Base-by-base conservation (phyloP, 2,329 filamentous ascomycete genomes). In the Plenodomus lindquistii region DNA sequence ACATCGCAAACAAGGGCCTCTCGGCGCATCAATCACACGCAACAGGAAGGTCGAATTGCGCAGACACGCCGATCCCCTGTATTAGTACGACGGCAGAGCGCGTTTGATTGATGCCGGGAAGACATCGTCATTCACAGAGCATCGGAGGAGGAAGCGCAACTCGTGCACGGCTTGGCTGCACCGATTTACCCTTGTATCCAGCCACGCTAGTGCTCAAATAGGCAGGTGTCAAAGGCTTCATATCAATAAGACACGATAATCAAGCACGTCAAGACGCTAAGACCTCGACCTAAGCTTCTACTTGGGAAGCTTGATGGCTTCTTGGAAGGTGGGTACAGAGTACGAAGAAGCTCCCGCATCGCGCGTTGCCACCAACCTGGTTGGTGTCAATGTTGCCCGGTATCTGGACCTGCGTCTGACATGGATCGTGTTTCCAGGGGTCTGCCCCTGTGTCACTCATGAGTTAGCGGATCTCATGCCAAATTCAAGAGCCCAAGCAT, bases 191-290 rank as follows among this genome's bases (percentile, higher is more conserved):
- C 37, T 39, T 18, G 20, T 15, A 37, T 19, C 34, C 11, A 6
- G 22, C 11, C 10, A 31, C 48, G 40, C 49, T 46, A 52, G 20
- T 2, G 27, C 42, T n/a, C 11, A 6, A 49, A 40, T 17, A 34
- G 42, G 52, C 37, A 54, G 52, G 48, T 55, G 22, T 37, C 9
- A 42, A 15, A 52, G 37, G 29, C 7, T 37, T 38, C 35, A 37
- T 37, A 40, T 42, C 27, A 40, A 39, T 18, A 11, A n/a, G 24
- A 8, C 24, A 21, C 21, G 49, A 55, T 49, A 52, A 45, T 42
- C 49, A 49, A 55, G 52, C 52, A 42, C 18, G 10, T 35, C 45
- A 52, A 52, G 48, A 29, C 44, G n/a, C 48, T 52, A 52, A 31
- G 11, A 15, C 7, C 24, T 40, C 42, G 48, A n/a, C 40, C 18